Percentiles rank a stretch among this genome's conserved stretches.
phyloP scores from a whole-genome alignment of 768 basidiomycete genomes.

The Lanmaoa rubissima region DNA sequence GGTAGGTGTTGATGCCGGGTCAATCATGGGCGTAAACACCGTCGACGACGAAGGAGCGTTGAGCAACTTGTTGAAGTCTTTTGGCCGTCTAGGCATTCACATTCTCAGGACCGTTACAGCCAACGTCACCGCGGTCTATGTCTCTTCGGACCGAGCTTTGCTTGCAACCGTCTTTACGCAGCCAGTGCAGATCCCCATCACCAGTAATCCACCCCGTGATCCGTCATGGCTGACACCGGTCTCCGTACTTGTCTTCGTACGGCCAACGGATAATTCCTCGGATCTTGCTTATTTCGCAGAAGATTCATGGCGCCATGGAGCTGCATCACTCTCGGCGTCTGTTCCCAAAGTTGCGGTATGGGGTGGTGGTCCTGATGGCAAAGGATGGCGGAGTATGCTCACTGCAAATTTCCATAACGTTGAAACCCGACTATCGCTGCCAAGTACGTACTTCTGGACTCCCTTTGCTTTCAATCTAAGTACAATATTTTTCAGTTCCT shows the following conservation, averaged over 20 bases:
- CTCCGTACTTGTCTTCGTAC: constrained; percentile 48
- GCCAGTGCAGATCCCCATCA: constrained; percentile 56
- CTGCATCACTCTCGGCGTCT: constrained; percentile 42
- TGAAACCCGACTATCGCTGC: constrained; percentile 44
- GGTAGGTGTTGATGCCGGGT: constrained; percentile 68
- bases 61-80: constrained; percentile 54
- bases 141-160: constrained; percentile 41
- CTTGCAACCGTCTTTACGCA: constrained; percentile 49
- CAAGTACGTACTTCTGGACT: constrained; percentile 42
- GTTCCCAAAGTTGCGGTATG: constrained; percentile 44
- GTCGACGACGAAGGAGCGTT: constrained; percentile 44
- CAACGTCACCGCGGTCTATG: constrained; percentile 47
- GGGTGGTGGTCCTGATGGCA: constrained; percentile 46
- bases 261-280: constrained; percentile 52
- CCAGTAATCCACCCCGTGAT: constrained; percentile 35
- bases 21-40: constrained; percentile 53
- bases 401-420: constrained; percentile 44
- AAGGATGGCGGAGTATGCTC: constrained; percentile 47
- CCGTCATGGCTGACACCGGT: constrained; percentile 58
- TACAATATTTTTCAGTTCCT: constrained; percentile 48
- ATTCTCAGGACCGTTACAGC: constrained; percentile 56
- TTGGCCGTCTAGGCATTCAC: constrained; percentile 68
- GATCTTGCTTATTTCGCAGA: constrained; percentile 49
- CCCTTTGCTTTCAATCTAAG: neutral
- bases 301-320: constrained; percentile 57